Conservation (phyloP, 148 eudicot genomes). For the Chenopodium berlandieri region DNA sequence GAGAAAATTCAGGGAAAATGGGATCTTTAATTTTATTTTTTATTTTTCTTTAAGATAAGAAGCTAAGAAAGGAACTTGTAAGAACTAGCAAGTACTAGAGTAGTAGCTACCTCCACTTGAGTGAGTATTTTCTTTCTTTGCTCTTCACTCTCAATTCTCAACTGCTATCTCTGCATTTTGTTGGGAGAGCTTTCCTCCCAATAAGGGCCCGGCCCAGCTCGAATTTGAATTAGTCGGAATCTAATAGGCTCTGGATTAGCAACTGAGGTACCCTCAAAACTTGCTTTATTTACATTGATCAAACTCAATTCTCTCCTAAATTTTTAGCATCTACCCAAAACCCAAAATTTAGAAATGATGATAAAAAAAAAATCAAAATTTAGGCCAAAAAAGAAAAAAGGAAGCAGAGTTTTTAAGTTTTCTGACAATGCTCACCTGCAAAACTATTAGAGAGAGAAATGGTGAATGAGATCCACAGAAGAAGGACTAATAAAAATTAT, state of each 20-base stretch:
- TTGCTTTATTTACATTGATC: slow-evolving; percentile 17
- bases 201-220: not conserved
- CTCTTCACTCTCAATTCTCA: slow-evolving; percentile 6
- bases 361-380: not conserved
- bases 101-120: slow-evolving; percentile 8
- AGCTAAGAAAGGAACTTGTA: slow-evolving; percentile 1
- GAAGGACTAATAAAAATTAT: not conserved
- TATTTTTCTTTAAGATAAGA: not conserved
- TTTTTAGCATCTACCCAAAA: slow-evolving; percentile 1
- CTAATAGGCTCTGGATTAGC: not conserved
- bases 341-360: slow-evolving; percentile 9
- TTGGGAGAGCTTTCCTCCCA: not conserved
- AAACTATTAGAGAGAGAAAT: slow-evolving; percentile 1
- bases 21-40: not conserved
- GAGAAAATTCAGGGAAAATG: not conserved
- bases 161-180: not conserved
- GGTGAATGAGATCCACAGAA: slow-evolving; percentile 31
- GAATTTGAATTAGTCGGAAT: not conserved
- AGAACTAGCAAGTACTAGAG: too few species aligned
- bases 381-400: not conserved
- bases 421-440: not conserved
- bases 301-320: slow-evolving; percentile 13
- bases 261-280: not conserved
- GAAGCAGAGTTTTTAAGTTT: not conserved
- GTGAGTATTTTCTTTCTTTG: not conserved